Base-by-base conservation (phyloP, 2,329 filamentous ascomycete genomes). In the Fusarium scirpi region DNA sequence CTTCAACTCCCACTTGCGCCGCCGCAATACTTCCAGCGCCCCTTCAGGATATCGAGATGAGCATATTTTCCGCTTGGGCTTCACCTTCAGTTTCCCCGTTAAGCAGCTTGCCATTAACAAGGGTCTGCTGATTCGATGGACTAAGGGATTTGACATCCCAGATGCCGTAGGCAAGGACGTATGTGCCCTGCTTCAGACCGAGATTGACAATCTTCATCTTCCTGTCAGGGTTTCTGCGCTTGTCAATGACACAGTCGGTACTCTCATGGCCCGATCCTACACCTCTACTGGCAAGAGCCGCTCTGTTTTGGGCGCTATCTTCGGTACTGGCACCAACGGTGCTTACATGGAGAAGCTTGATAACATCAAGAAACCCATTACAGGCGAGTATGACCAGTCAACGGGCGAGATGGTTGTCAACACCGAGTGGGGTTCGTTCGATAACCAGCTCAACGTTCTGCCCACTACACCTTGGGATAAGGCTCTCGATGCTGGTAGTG, bases 401-500 rank as follows among this genome's bases (percentile, higher is more conserved):
- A 97, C 94, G 0, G 94, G 94, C 55, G 90, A 97, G 74, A 99
- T 99, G 96, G 94, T 99, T 62, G 88, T 99, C 82, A 99, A 99
- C 83, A 95, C 93, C 1, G 96, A 99, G 83, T 99, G 96, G 96
- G 96, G 96, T 67, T 97, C 94, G 61, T 99, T 99, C 77, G 96
- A 99, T 82, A 98, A 98, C 82, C 89, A 92, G 74, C 89, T 98
- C 71, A 93, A 91, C 73, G 92, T 97, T 22, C 86, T 99, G 43
- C 96, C 95, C 47, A 91, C 90, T 75, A 98, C 95, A 0, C 84
- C 89, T 0, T 98, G 94, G 83, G 96, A 99, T 78, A 83, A 85
- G 52, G 86, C 89, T 61, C 86, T 99, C 25, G 95, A 99, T 80
- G 83, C 84, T 60, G 89, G 91, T 65, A 96, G 91, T 71, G 90